phyloP scores from a whole-genome alignment of 2,329 filamentous ascomycete species.

The Kalaharituber pfeilii region DNA sequence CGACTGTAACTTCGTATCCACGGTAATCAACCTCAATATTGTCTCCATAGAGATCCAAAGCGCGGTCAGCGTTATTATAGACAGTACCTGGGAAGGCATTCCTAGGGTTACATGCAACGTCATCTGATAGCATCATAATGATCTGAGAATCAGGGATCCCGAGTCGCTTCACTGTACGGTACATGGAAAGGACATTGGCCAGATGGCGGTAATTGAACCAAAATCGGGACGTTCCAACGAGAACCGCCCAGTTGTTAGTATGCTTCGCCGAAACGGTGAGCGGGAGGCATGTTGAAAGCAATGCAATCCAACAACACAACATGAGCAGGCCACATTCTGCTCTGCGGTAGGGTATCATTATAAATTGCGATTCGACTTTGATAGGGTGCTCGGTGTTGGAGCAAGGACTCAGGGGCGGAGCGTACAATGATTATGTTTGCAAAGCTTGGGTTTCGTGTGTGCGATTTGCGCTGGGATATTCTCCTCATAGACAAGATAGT shows the following conservation, averaged over 20 bases:
- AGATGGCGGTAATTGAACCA: constrained; percentile 99
- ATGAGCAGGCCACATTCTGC: too few relatives aligned
- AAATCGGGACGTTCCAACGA: constrained; percentile 96
- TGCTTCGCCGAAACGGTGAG: constrained; percentile 47
- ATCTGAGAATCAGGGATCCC: constrained; percentile 98
- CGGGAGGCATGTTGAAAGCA: constrained; percentile 18
- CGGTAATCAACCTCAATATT: constrained; percentile 98
- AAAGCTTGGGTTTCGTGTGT: too few relatives aligned
- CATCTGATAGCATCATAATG: constrained; percentile 98
- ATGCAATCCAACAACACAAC: too few relatives aligned
- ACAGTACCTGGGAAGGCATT: constrained; percentile 96
- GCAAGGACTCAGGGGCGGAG: too few relatives aligned
- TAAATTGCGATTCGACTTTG: too few relatives aligned
- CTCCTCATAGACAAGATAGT: too few relatives aligned
- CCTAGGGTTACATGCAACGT: constrained; percentile 98
- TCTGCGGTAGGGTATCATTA: too few relatives aligned
- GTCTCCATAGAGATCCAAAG: constrained; percentile 90
- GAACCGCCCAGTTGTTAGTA: constrained; percentile 96
- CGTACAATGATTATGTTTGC: too few relatives aligned
- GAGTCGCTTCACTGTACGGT: constrained; percentile 92
- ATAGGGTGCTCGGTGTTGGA: too few relatives aligned
- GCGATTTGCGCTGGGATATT: too few relatives aligned
- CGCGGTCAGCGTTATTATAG: constrained; percentile 93
- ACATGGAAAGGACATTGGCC: constrained; percentile 91
- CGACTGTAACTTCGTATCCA: constrained; percentile 93